A percentile compares a stretch with the other conserved stretches of the same genome.
phyloP scores from a whole-genome alignment of 2,329 filamentous ascomycete species.

The Septoria petroselini region DNA sequence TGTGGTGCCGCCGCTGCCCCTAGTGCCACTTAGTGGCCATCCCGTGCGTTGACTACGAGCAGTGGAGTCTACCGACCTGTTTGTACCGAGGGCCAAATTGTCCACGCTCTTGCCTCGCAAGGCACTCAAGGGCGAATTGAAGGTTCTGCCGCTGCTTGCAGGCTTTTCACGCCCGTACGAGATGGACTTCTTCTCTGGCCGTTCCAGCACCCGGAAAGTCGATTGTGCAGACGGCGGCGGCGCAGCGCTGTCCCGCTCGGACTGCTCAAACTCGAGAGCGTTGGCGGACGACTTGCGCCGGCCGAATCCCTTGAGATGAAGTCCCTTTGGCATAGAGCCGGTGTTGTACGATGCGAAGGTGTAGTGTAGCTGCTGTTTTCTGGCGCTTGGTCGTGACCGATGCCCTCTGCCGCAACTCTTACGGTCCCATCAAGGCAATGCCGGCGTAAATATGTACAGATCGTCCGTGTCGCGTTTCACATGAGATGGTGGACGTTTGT shows the following conservation, averaged over 20 bases:
- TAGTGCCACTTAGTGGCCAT: conserved; percentile 39
- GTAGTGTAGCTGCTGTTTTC: not conserved
- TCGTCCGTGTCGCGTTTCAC: conserved; percentile 18
- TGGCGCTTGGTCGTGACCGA: conserved; percentile 11
- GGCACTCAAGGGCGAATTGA: conserved; percentile 37
- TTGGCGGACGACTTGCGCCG: conserved; percentile 57
- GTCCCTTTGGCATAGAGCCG: conserved; percentile 51
- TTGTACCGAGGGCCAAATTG: conserved; percentile 29
- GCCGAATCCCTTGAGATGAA: conserved; percentile 52
- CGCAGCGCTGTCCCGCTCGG: conserved; percentile 35
- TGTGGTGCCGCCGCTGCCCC: conserved; percentile 50
- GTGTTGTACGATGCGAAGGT: conserved; percentile 21
- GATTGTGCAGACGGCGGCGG: conserved; percentile 28
- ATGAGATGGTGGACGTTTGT: not conserved
- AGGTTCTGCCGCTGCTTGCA: conserved; percentile 35
- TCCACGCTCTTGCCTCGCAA: conserved; percentile 38
- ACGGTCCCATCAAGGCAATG: conserved; percentile 21
- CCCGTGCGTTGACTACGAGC: conserved; percentile 13
- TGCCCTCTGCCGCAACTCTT: conserved; percentile 11
- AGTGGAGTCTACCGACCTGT: conserved; percentile 23
- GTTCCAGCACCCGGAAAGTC: conserved; percentile 56
- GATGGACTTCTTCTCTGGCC: conserved; percentile 45
- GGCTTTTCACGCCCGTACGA: conserved; percentile 31
- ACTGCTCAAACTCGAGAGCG: conserved; percentile 43
- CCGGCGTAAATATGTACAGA: conserved; percentile 20